A percentile compares a stretch with the other conserved stretches of the same genome.
Conservation (phyloP, 1,139 yeast genomes). For the Waltiozyma sp. region DNA sequence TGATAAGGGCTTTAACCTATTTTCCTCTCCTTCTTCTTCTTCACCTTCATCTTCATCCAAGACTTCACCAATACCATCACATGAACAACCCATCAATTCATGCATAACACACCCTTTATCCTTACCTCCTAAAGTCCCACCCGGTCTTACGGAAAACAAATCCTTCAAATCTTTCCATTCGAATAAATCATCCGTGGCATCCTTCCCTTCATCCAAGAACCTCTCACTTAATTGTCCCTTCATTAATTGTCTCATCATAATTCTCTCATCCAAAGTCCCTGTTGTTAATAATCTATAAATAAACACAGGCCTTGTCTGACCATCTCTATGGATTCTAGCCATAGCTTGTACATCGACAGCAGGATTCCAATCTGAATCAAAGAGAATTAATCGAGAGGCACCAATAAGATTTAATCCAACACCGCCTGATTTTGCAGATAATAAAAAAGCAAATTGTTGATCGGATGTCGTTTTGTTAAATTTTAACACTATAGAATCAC, state of each 20-base stretch:
- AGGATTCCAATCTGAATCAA: slow-evolving; percentile 95
- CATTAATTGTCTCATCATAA: slow-evolving; percentile 85
- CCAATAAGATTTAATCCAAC: slow-evolving; percentile 85
- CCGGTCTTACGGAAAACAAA: slow-evolving; percentile 44
- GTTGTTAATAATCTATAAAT: slow-evolving; percentile 77
- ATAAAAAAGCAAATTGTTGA: slow-evolving; percentile 50
- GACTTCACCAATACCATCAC: slow-evolving; percentile 41
- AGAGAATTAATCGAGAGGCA: slow-evolving; percentile 72
- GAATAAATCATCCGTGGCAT: slow-evolving; percentile 41
- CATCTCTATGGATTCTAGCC: slow-evolving; percentile 93
- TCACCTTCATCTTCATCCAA: slow-evolving; percentile 13
- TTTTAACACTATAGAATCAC: slow-evolving; percentile 55
- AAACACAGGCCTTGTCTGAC: slow-evolving; percentile 69
- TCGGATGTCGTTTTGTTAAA: slow-evolving; percentile 44
- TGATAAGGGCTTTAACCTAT: not conserved
- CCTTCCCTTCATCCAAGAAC: slow-evolving; percentile 47
- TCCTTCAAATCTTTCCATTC: slow-evolving; percentile 59
- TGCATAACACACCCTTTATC: slow-evolving; percentile 66
- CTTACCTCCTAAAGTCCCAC: slow-evolving; percentile 15
- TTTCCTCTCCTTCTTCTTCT: not conserved
- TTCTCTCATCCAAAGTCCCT: slow-evolving; percentile 92
- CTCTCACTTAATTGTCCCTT: slow-evolving; percentile 72
- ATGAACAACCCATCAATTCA: slow-evolving; percentile 66
- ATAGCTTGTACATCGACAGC: slow-evolving; percentile 88
- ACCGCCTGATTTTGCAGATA: slow-evolving; percentile 93